Base-by-base conservation (phyloP, 2,329 filamentous ascomycete species). In the Plectosphaerella cucumerina region DNA sequence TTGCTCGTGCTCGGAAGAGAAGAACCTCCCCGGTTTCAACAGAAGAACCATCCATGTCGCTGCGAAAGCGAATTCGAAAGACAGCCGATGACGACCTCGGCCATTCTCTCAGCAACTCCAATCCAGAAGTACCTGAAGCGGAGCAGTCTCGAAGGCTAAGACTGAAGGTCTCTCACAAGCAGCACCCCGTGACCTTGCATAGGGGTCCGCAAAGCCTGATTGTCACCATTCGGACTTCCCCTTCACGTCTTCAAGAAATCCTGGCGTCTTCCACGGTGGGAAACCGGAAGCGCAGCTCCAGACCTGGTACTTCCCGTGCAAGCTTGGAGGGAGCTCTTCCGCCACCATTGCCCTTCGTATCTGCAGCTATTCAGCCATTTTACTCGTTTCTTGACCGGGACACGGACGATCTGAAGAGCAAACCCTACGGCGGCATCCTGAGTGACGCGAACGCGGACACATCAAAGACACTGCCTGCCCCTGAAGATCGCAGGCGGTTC, bases 391-490 rank as follows among this genome's bases (percentile, higher is more conserved):
- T 88, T 54, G 93, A 97, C 59, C 89, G 89, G 58, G 93, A 97
- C 59, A 84, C 84, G 17, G 92, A 97, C 53, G 92, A 97, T 61
- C 75, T 85, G 37, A 96, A 95, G 66, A 88, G 88, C 47, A 97
- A 96, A 65, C 94, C 94, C 0, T 99, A 97, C 58, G 94, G 94
- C 23, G 94, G 94, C 2, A 96, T 99, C 48, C 76, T 99, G 23
- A 89, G 82, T 0, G 93, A 97, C 67, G 77, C 79, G 0, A 93
- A 99, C 66, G 92, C 92, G 1, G 93, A 97, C 62, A 99, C 94
- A 0, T 85, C 88, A 2, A 89, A 89, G 61, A 97, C 94, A 0
- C 78, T 96, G 37, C 94, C 94, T 1, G 81, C 84, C 33, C 80
- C 86, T 43, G 81, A 85, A 48, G 94, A 99, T 65, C 85, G 93